Evolutionary conservation across 495 filamentous ascomycete species (phyloP).

Genomic region (Mytilinidion resinicola): DNA sequence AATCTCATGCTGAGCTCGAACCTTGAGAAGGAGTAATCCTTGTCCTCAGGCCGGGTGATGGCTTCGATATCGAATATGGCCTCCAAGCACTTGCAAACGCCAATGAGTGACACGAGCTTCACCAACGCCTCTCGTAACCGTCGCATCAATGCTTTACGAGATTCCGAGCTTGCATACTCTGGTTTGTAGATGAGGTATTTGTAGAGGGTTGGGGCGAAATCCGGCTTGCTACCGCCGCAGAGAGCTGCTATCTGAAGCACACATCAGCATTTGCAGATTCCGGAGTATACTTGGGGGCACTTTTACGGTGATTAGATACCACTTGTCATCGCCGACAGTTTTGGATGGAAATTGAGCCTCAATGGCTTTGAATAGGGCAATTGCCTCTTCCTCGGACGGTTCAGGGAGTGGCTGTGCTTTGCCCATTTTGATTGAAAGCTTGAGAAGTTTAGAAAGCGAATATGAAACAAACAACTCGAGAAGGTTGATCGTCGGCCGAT

Average conservation of each 20-base stretch:
- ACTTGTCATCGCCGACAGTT: slow-evolving; percentile 46
- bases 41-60: slow-evolving; percentile 30
- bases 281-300: background rate
- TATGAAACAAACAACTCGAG: background rate
- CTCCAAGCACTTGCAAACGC: slow-evolving; percentile 32
- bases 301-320: slow-evolving; percentile 51
- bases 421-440: background rate
- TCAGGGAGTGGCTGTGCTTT: slow-evolving; percentile 2
- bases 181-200: slow-evolving; percentile 28
- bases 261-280: background rate
- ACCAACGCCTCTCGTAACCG: slow-evolving; percentile 33
- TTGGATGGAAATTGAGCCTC: slow-evolving; percentile 47
- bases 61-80: slow-evolving; percentile 32
- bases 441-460: background rate
- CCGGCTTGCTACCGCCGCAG: slow-evolving; percentile 27
- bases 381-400: slow-evolving; percentile 33
- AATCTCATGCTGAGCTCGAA: slow-evolving; percentile 2
- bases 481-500: no score
- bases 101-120: slow-evolving; percentile 31
- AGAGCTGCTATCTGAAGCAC: slow-evolving; percentile 20
- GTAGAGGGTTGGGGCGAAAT: slow-evolving; percentile 31
- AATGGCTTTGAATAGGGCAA: slow-evolving; percentile 44
- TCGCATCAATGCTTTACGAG: slow-evolving; percentile 32
- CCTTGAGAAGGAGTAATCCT: slow-evolving; percentile 36
- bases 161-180: slow-evolving; percentile 25